These are phyloP conservation scores for Acanthochlamys bracteata DNA, from an alignment of 106 monocot genomes.

Conservation along the genomic window DNA sequence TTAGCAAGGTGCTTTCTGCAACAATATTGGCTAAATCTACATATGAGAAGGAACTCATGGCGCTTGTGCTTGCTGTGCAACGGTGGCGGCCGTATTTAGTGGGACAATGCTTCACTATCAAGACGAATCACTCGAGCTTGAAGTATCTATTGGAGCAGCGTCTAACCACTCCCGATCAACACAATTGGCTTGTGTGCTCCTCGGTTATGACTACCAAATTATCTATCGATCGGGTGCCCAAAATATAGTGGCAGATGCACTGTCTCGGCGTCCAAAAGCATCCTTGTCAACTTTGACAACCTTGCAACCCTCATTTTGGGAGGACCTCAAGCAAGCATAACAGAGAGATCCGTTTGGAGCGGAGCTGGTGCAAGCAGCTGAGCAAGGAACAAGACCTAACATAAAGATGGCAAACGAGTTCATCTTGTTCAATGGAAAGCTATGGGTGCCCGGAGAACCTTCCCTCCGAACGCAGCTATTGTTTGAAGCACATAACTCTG, in stretches of 20 bases:
- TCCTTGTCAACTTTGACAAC: background rate
- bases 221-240: background rate
- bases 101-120: background rate
- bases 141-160: slow-evolving; percentile 4
- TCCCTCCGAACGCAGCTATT: background rate
- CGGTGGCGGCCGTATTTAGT: background rate
- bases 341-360: background rate
- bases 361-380: too few relatives aligned
- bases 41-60: background rate
- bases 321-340: background rate
- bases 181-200: background rate
- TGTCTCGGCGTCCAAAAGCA: background rate
- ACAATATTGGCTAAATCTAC: background rate
- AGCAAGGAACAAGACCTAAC: too few relatives aligned
- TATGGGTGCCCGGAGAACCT: background rate
- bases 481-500: background rate
- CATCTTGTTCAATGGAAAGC: background rate
- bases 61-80: background rate
- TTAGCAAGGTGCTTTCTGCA: background rate
- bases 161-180: background rate
- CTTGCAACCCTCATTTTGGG: background rate
- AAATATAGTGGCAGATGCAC: slow-evolving; percentile 1
- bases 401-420: background rate
- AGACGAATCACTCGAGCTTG: background rate
- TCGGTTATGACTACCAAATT: slow-evolving; percentile 2